These are phyloP conservation scores for Schoenoplectus tabernaemontani DNA, from an alignment of 202 grass and related monocot species.

Conservation along the genomic window DNA sequence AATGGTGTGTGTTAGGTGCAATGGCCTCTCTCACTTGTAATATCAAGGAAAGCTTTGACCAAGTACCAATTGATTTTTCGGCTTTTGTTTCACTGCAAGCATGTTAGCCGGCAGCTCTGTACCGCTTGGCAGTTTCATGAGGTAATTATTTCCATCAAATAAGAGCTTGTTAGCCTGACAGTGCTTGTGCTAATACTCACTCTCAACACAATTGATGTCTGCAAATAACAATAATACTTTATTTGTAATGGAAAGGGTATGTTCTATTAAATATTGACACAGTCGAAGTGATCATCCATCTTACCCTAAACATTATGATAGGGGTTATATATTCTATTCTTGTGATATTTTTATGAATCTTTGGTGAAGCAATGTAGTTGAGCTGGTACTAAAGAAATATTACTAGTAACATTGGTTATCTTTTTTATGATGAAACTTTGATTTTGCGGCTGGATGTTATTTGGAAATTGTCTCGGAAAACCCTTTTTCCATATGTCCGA, in stretches of 20 bases:
- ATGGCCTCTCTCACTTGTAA: conserved; percentile 96
- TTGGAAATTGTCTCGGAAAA: background rate
- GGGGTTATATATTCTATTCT: background rate
- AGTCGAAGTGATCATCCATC: background rate
- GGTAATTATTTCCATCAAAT: conserved; percentile 39
- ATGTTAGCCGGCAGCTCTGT: conserved; percentile 82
- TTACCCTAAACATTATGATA: background rate
- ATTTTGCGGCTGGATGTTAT: background rate
- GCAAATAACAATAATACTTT: background rate
- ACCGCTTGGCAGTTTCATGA: conserved; percentile 94
- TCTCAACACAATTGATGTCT: background rate
- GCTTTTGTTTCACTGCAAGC: conserved; percentile 93
- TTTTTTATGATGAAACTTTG: background rate
- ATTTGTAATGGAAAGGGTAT: background rate
- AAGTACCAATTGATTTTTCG: conserved; percentile 97
- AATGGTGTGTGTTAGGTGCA: conserved; percentile 42
- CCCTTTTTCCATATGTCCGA: background rate
- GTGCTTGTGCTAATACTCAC: conserved; percentile 7
- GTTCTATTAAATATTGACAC: background rate
- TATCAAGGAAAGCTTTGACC: conserved; percentile 89
- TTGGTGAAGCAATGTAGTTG: background rate
- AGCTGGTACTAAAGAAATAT: background rate
- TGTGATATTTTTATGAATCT: background rate
- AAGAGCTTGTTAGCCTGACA: conserved; percentile 14
- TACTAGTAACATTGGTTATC: background rate